Conservation (phyloP, 78 protist species). For the Dictyostelium firmibasis region DNA sequence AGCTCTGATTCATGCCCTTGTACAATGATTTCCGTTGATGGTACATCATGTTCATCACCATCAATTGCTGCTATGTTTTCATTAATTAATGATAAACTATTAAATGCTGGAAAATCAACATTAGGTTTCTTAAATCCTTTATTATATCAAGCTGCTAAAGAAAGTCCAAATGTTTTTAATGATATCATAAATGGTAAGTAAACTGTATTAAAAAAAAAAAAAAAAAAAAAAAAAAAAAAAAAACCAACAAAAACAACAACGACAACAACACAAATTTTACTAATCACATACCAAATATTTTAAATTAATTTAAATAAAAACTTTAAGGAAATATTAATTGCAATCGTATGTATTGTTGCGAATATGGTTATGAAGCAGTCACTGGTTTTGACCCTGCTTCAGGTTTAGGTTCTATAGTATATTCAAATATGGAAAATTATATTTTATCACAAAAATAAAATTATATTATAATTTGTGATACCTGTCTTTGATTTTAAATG, state of each 20-base stretch:
- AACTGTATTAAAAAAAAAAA: too few relatives aligned
- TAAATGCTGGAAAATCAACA: conserved; percentile 2
- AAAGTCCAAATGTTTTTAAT: conserved; percentile 63
- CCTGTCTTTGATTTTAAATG: too few relatives aligned
- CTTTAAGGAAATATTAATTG: conserved; percentile 71
- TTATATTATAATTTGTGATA: too few relatives aligned
- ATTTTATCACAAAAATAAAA: not conserved
- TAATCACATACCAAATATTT: too few relatives aligned
- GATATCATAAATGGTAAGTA: conserved; percentile 82
- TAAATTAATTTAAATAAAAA: too few relatives aligned
- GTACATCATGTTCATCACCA: conserved; percentile 54
- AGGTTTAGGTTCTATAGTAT: not conserved
- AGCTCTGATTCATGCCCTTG: not conserved
- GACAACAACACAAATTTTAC: too few relatives aligned
- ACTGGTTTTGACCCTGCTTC: conserved; percentile 1
- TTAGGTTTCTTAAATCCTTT: conserved; percentile 82
- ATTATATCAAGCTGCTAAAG: conserved; percentile 39
- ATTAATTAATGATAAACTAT: conserved; percentile 47
- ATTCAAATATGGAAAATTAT: not conserved
- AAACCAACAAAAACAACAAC: too few relatives aligned
- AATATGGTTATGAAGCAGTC: conserved; percentile 29
- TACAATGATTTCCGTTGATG: conserved; percentile 16
- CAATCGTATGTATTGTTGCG: conserved; percentile 73
- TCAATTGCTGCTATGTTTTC: conserved; percentile 45
- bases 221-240: too few relatives aligned